These are phyloP conservation scores for Juncus effusus DNA, from an alignment of 176 grass and related monocot species.

Conservation along the genomic window DNA sequence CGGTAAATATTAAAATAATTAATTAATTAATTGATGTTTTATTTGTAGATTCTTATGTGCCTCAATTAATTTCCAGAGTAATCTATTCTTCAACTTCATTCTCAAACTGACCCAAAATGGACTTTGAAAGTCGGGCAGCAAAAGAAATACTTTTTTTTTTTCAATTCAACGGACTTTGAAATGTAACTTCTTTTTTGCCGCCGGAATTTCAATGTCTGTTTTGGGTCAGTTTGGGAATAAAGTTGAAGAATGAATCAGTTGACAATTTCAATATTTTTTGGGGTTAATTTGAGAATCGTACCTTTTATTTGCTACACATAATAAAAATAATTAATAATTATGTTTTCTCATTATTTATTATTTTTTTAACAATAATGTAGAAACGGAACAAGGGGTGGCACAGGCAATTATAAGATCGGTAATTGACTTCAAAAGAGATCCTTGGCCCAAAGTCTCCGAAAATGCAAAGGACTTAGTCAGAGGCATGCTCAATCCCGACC, in stretches of 20 bases:
- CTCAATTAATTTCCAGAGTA: neutral
- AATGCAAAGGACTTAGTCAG: slow-evolving; percentile 78
- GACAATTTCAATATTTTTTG: no score
- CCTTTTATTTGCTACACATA: neutral
- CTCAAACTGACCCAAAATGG: no score
- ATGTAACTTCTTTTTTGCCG: no score
- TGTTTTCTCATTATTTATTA: slow-evolving; percentile 12
- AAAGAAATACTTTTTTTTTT: no score
- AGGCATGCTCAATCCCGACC: slow-evolving; percentile 83
- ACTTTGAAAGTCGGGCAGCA: no score
- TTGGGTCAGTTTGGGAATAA: no score
- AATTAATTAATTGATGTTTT: neutral
- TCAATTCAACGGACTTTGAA: no score
- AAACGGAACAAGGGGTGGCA: slow-evolving; percentile 94
- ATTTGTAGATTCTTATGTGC: neutral
- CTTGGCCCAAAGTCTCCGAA: slow-evolving; percentile 87
- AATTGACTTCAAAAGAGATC: slow-evolving; percentile 85
- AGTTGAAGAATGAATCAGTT: no score
- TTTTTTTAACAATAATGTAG: slow-evolving; percentile 46
- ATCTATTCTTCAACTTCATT: neutral
- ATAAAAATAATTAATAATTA: slow-evolving; percentile 1
- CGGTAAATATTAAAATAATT: slow-evolving; percentile 45
- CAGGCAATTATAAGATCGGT: slow-evolving; percentile 82
- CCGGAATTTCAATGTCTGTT: no score
- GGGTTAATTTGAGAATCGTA: no score